phyloP scores from a whole-genome alignment of 2,329 filamentous ascomycete genomes.

The Aspergillus sclerotialis region DNA sequence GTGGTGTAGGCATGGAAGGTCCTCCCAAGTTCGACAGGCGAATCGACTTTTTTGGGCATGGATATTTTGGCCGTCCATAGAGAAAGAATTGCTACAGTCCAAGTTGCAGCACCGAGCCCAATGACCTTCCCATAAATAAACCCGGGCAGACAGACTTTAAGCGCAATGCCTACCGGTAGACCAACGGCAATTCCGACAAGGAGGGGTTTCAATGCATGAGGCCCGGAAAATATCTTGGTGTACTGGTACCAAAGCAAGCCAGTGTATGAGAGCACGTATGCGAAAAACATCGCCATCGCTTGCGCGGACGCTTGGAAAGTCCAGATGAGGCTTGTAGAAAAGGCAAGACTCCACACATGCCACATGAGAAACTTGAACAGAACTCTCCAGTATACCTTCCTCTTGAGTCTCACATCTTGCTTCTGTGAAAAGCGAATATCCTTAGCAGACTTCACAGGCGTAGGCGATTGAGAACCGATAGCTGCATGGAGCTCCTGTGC shows the following conservation, averaged over 20 bases:
- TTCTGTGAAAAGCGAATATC: constrained; percentile 40
- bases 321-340: constrained; percentile 48
- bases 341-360: constrained; percentile 46
- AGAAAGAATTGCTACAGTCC: constrained; percentile 46
- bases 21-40: constrained; percentile 24
- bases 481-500: constrained; percentile 44
- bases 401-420: constrained; percentile 39
- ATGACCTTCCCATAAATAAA: constrained; percentile 44
- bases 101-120: constrained; percentile 43
- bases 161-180: constrained; percentile 39
- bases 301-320: constrained; percentile 38
- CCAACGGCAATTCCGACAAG: constrained; percentile 41
- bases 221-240: constrained; percentile 47
- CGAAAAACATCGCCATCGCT: constrained; percentile 44
- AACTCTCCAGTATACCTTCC: constrained; percentile 46
- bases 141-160: constrained; percentile 32
- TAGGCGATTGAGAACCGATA: constrained; percentile 35
- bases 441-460: constrained; percentile 34
- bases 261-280: constrained; percentile 45
- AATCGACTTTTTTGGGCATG: constrained; percentile 36
- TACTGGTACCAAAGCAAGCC: constrained; percentile 50
- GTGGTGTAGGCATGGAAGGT: constrained; percentile 40
- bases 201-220: constrained; percentile 43
- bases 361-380: constrained; percentile 44
- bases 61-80: constrained; percentile 44